Base-by-base conservation (phyloP, 2,329 filamentous ascomycete genomes). In the Fusarium burgessii region DNA sequence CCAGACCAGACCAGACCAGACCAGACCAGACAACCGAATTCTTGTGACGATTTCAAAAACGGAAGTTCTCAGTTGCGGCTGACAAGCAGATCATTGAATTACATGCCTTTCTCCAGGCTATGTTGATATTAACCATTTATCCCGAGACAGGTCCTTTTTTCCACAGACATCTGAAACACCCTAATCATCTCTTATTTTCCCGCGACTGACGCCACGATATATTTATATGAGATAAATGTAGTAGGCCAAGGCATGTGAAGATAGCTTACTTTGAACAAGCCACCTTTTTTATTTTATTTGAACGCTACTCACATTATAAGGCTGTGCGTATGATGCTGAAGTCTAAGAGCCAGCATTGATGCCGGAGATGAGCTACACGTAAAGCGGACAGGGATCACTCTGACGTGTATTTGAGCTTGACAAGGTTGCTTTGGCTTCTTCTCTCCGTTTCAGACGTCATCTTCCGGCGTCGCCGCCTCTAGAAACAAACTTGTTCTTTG, bases 341-440 rank as follows among this genome's bases (percentile, higher is more conserved):
- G 58, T 57, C 46, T 46, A 42, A 35, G 46, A 61, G 46, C 29
- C 40, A 72, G 75, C 75, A 77, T 76, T 73, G 56, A 72, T 45
- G 43, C 25, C 75, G 74, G 75, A 77, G 71, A 77, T 77, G 75
- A 77, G 74, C 54, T 76, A 60, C 71, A 68, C 62, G 57, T 52
- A 59, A 61, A 25, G 27, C 17, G 59, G 49, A 62, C 75, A 77
- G 74, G 74, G 75, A 75, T 77, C 59, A 38, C 33, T 74, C 72
- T 73, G 73, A 74, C 72, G 72, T 76, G 71, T 71, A 75, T 72
- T 69, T 76, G 73, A 77, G 73, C 68, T 76, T 68, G 65, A 64
- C 72, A 71, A 72, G 68, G 72, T 70, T 65, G 50, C 60, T 55
- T 54, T 51, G 65, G 57, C 50, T 40, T 66, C 45, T 46, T 35